Conservation (phyloP, 2,329 filamentous ascomycete species). For the Aspergillus ochraceus region DNA sequence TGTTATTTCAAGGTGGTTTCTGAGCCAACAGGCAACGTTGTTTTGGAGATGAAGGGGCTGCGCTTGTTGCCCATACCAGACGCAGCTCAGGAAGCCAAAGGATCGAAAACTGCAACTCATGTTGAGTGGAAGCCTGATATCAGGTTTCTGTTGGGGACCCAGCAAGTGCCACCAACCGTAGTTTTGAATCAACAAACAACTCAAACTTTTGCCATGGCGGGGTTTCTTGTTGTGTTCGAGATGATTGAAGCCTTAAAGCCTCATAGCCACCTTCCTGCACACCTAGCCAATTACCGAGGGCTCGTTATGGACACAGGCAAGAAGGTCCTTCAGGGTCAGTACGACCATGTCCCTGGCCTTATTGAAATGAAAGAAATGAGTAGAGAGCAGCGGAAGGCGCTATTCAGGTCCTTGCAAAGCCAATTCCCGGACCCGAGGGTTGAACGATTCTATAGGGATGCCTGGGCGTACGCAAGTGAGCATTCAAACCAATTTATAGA, state of each 20-base stretch:
- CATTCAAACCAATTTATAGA: background rate
- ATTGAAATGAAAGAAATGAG: background rate
- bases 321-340: background rate
- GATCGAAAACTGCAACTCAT: background rate
- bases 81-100: background rate
- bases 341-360: background rate
- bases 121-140: conserved; percentile 2
- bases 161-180: background rate
- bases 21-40: background rate
- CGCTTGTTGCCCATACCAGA: background rate
- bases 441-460: background rate
- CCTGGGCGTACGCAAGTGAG: background rate
- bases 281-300: background rate
- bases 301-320: background rate
- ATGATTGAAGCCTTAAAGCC: background rate
- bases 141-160: background rate
- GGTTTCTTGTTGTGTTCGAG: background rate
- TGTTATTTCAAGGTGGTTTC: conserved; percentile 1
- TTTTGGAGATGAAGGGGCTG: background rate
- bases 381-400: background rate
- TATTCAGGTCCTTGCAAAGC: background rate
- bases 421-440: background rate
- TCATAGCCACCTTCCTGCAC: background rate
- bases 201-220: background rate
- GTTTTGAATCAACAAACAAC: background rate